Conservation (phyloP, 2,329 filamentous ascomycete genomes). For the Microcera coccophila region DNA sequence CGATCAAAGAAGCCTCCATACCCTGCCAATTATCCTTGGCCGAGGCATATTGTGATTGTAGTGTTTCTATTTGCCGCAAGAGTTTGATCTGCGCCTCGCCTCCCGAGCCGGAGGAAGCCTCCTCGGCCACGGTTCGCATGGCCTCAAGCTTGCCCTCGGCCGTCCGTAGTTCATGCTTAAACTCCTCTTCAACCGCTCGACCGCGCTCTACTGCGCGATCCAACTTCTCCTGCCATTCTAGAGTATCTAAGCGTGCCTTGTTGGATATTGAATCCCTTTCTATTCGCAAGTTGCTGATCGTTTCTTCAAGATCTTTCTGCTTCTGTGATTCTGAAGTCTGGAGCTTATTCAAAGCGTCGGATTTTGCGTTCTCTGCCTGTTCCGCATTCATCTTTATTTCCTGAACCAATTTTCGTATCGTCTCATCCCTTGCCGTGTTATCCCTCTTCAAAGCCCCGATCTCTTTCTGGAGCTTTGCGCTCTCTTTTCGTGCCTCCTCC, state of each 20-base stretch:
- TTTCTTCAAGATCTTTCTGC: conserved; percentile 53
- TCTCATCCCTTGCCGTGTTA: conserved; percentile 57
- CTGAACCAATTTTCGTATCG: conserved; percentile 63
- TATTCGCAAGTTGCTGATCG: conserved; percentile 62
- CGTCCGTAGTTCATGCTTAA: conserved; percentile 71
- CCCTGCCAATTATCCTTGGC: conserved; percentile 98
- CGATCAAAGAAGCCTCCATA: conserved; percentile 81
- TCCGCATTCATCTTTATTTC: conserved; percentile 67
- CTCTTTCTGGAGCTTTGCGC: conserved; percentile 44
- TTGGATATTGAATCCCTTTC: conserved; percentile 75
- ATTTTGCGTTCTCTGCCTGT: conserved; percentile 60
- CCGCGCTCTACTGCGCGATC: conserved; percentile 69
- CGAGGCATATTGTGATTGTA: conserved; percentile 91
- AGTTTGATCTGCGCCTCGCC: conserved; percentile 86
- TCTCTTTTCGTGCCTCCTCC: conserved; percentile 49
- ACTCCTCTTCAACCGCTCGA: conserved; percentile 66
- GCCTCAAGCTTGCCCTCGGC: conserved; percentile 88
- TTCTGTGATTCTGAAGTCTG: conserved; percentile 62
- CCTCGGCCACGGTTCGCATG: conserved; percentile 79
- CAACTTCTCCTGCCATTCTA: conserved; percentile 68
- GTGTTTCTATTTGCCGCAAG: conserved; percentile 86
- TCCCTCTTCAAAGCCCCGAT: conserved; percentile 44
- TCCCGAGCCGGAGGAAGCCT: conserved; percentile 75
- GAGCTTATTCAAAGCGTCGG: conserved; percentile 62
- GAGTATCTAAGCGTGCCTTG: conserved; percentile 64